Evolutionary conservation across 1,139 yeast genomes (phyloP), one percentile per base, ranked within the genome.

Genomic region (Debaryomyces sp.): DNA sequence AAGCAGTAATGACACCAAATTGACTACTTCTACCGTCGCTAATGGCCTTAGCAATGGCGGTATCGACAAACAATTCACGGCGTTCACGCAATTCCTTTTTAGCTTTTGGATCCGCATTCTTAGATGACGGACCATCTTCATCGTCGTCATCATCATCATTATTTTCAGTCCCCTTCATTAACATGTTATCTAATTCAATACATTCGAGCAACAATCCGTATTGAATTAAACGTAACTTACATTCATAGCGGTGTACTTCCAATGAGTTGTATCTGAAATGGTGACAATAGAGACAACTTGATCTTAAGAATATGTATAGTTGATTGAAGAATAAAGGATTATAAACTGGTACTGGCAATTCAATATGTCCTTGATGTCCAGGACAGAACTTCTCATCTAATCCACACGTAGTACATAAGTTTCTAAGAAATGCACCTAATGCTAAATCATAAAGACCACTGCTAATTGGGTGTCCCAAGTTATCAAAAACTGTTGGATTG

Each of bases 311-410:
- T 52, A 89, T 80, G 73, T 86, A 94, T 77, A 95, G 77, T 69
- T 94, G 98, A 63, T 84, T 82, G 82, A 95, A 94, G 64, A 95
- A 94, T 61, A 95, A 73, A 15, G 99, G 98, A 65, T 91, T 94
- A 75, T 91, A 95, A 42, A 90, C 96, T 5, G 98, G 96, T 36
- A 90, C 87, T 8, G 99, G 99, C 57, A 95, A 80, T 66, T 94
- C 97, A 52, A 95, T 91, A 68, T 95, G 99, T 51, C 99, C 99
- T 71, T 90, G 91, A 68, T 95, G 99, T 34, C 99, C 99, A 2
- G 98, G 97, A 73, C 99, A 95, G 62, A 83, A 87, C 63, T 89
- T 84, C 59, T 94, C 98, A 66, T 91, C 97, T 54, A 94, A 77
- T 24, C 98, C 97, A 81, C 99, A 95, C 2, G 99, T 94, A 26